Percentiles rank a stretch among this genome's conserved stretches.
phyloP scores from a whole-genome alignment of 2,329 filamentous ascomycete species.

The Aspergillus caelatus region DNA sequence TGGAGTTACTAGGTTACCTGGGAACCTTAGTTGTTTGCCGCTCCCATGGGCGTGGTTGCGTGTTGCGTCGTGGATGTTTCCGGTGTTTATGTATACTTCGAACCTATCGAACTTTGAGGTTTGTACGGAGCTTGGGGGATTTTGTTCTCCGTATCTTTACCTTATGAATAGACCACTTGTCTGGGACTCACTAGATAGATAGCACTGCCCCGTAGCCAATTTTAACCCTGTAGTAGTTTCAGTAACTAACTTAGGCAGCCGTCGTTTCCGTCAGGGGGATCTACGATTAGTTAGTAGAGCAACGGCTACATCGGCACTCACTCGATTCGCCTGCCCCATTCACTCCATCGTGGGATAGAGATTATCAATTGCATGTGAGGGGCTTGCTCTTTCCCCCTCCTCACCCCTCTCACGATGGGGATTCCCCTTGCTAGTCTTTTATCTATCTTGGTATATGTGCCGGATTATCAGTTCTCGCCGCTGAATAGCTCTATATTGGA shows the following conservation, averaged over 20 bases:
- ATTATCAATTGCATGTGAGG: not conserved
- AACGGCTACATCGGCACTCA: not conserved
- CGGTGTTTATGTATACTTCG: not conserved
- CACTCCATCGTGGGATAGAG: not conserved
- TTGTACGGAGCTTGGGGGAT: not conserved
- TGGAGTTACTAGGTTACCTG: not conserved
- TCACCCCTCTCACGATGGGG: not conserved
- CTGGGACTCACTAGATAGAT: not conserved
- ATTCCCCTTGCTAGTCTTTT: not conserved
- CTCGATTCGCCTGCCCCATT: not conserved
- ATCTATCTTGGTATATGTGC: not conserved
- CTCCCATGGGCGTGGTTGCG: not conserved
- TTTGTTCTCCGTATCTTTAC: not conserved
- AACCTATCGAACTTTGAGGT: not conserved
- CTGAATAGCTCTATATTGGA: not conserved
- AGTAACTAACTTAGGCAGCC: not conserved
- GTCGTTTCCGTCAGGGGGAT: constrained; percentile 6
- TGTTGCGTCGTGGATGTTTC: not conserved
- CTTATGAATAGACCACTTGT: not conserved
- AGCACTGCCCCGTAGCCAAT: not conserved
- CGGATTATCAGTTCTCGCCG: not conserved
- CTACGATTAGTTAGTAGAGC: constrained; percentile 3
- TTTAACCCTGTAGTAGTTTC: not conserved
- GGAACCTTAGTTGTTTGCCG: not conserved
- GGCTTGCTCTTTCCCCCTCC: not conserved